Conservation (phyloP, 345 rosid genomes). For the Moringa oleifera region DNA sequence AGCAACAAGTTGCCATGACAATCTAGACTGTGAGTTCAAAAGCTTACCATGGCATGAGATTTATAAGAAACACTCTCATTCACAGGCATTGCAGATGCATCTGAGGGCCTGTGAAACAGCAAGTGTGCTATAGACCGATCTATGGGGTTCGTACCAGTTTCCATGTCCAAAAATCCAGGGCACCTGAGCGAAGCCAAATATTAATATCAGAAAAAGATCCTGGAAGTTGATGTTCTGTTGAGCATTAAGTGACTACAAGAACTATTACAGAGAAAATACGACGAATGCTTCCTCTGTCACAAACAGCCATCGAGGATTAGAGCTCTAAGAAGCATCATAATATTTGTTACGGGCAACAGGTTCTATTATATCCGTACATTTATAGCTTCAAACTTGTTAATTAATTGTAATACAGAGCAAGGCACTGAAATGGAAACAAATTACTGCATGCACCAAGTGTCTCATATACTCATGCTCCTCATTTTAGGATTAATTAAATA, state of each 20-base stretch:
- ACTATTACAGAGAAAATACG: not conserved
- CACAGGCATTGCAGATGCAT: conserved; percentile 39
- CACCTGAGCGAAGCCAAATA: conserved; percentile 39
- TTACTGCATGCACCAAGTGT: no score
- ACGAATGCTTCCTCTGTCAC: not conserved
- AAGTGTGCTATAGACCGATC: conserved; percentile 92
- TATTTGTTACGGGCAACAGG: no score
- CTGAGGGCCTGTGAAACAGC: conserved; percentile 81
- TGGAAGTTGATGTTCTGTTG: not conserved
- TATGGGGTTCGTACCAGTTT: conserved; percentile 89
- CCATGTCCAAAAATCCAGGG: conserved; percentile 59
- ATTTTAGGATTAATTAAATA: no score
- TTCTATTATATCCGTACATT: no score
- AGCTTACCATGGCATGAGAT: conserved; percentile 46
- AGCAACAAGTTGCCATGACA: not conserved
- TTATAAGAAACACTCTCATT: conserved; percentile 33
- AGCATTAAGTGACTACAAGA: not conserved
- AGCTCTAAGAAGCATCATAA: no score
- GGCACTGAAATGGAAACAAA: no score
- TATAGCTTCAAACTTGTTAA: no score
- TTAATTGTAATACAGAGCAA: no score
- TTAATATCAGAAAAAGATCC: not conserved
- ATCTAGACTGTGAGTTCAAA: not conserved
- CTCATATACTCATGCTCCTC: no score
- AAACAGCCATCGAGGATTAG: no score